Base-by-base conservation (phyloP, 2,329 filamentous ascomycete species). In the Colletotrichum nymphaeae region DNA sequence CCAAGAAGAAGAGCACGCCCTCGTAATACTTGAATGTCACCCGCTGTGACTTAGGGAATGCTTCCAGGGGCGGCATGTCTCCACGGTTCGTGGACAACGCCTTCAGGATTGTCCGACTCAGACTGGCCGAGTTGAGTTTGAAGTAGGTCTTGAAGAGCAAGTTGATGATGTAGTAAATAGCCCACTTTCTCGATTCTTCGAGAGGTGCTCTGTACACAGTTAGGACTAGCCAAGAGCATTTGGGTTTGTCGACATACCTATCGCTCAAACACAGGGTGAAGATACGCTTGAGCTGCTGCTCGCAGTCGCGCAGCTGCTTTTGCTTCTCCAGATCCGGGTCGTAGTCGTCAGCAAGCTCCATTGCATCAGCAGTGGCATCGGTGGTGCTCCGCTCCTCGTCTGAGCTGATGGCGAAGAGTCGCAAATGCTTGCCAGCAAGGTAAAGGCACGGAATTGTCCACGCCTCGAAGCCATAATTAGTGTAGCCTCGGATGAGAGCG, bases 101-200 rank as follows among this genome's bases (percentile, higher is more conserved):
- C 76, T 93, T 94, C 59, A 99, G 87, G 63, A 98, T 93, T 76
- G 97, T 98, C 81, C 97, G 95, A 22, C 93, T 97, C 24, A 98
- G 87, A n/a, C 91, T 92, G 70, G 97, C 93, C 42, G 93, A 94
- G 84, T 97, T 98, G 75, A 98, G 87, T 86, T 94, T 97, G 87
- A 99, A 99, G 83, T 98, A 98, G 1, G 95, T 98, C 84, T 98
- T 98, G 90, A 99, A 99, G 16, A 98, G 88, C 8, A 99, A 89
- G 80, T 98, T 98, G 79, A 95, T 95, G 76, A 96, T 93, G 82
- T 95, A 95, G 85, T 99, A 99, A 60, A 98, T 94, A 7, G 95
- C 97, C 97, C 97, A 99, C 89, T 98, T 99, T 67, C 97, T 92
- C 9, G 96, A 98, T 78, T 97, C 93, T 79, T 95, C 92, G 57